phyloP scores from a whole-genome alignment of 2,329 filamentous ascomycete species.

The Colletotrichum liriopes region DNA sequence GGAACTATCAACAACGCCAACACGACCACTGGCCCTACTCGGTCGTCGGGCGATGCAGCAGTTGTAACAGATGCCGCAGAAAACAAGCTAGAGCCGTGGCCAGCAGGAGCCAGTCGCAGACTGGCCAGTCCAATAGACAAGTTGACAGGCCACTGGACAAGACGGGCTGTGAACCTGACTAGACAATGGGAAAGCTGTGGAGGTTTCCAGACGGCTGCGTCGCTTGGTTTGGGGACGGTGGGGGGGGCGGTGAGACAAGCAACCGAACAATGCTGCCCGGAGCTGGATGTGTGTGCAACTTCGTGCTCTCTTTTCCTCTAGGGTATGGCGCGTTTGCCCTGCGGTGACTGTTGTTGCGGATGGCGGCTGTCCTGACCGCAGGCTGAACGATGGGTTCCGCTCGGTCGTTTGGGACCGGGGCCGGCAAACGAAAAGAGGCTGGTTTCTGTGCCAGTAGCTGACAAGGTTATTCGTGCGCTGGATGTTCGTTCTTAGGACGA shows the following conservation, averaged over 20 bases:
- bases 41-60: constrained; percentile 22
- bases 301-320: constrained; percentile 22
- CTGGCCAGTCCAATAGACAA: constrained; percentile 22
- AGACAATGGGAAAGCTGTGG: constrained; percentile 19
- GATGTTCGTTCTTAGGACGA: constrained; percentile 38
- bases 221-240: constrained; percentile 14
- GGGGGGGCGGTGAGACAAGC: constrained; percentile 34
- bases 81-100: constrained; percentile 9
- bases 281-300: constrained; percentile 29
- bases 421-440: constrained; percentile 42
- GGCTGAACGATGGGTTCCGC: constrained; percentile 28
- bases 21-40: constrained; percentile 20
- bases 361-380: constrained; percentile 25
- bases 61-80: constrained; percentile 30
- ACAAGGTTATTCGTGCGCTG: constrained; percentile 30
- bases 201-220: constrained; percentile 13
- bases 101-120: constrained; percentile 14
- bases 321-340: constrained; percentile 39
- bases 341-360: constrained; percentile 24
- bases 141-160: constrained; percentile 2
- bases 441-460: constrained; percentile 37
- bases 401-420: constrained; percentile 49
- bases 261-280: constrained; percentile 32
- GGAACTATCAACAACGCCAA: constrained; percentile 24
- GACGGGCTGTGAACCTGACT: constrained; percentile 12